Percentiles rank a stretch among this genome's conserved stretches.
Evolutionary conservation across 2,329 filamentous ascomycete genomes (phyloP).

Genomic region (Colletotrichum graminicola): DNA sequence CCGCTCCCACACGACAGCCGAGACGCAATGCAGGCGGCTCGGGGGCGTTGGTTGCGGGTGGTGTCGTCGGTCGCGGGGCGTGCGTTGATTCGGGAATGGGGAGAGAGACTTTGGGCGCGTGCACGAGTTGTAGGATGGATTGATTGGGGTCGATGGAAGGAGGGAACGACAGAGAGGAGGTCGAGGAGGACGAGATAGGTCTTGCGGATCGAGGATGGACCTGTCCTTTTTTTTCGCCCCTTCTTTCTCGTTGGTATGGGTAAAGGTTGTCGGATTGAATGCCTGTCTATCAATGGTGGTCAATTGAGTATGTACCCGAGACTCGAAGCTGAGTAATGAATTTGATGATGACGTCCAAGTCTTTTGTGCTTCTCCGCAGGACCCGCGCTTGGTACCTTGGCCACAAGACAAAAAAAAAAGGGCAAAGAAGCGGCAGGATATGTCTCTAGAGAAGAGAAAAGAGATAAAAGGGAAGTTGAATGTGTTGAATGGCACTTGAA

Average conservation of each 20-base stretch:
- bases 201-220: not conserved
- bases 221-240: not conserved
- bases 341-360: not conserved
- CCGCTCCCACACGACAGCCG: slow-evolving; percentile 31
- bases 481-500: not conserved
- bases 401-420: not conserved
- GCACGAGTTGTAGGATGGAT: not conserved
- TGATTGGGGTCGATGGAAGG: not conserved
- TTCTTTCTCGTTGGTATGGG: not conserved
- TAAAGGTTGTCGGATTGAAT: not conserved
- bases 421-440: not conserved
- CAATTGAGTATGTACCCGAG: not conserved
- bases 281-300: slow-evolving; percentile 11
- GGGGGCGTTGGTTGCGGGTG: slow-evolving; percentile 1
- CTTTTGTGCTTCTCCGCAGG: slow-evolving; percentile 12
- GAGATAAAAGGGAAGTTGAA: not conserved
- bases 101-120: not conserved
- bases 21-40: slow-evolving; percentile 9
- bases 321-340: not conserved
- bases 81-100: slow-evolving; percentile 26
- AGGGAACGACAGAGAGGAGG: not conserved
- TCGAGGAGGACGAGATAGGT: not conserved
- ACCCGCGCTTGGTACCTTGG: not conserved
- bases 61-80: slow-evolving; percentile 32
- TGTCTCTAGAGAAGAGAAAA: not conserved